Conservation (phyloP, 176 grass and related monocot genomes). For the Phoenix roebelenii region DNA sequence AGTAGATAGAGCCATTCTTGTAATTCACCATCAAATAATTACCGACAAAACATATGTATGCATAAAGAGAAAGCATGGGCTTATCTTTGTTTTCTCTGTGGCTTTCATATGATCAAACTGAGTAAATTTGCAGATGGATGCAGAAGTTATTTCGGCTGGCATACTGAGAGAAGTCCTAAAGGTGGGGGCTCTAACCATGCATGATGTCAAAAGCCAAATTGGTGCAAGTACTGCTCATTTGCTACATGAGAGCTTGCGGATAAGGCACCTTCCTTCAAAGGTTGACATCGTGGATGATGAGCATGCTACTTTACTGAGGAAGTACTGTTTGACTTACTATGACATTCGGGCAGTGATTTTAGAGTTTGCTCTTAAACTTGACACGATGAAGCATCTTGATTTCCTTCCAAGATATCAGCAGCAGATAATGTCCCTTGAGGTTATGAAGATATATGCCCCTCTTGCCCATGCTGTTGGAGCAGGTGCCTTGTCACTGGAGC, state of each 20-base stretch:
- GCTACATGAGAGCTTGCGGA: conserved; percentile 68
- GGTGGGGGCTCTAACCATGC: conserved; percentile 54
- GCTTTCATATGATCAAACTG: conserved; percentile 10
- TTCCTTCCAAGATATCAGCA: conserved; percentile 65
- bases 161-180: conserved; percentile 78
- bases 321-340: conserved; percentile 75
- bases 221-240: conserved; percentile 49
- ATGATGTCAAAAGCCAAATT: conserved; percentile 61
- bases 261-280: conserved; percentile 66
- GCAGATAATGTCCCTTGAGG: conserved; percentile 67
- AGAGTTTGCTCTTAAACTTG: conserved; percentile 67
- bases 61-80: too few relatives aligned
- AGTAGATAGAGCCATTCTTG: too few relatives aligned
- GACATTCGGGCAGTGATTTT: conserved; percentile 84
- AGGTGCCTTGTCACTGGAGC: conserved; percentile 59
- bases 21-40: too few relatives aligned
- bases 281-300: conserved; percentile 69
- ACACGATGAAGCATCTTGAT: conserved; percentile 70
- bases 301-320: conserved; percentile 51
- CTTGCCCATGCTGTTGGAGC: conserved; percentile 83
- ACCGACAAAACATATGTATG: too few relatives aligned
- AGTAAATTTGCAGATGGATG: conserved; percentile 64
- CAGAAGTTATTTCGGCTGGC: conserved; percentile 87
- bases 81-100: too few relatives aligned
- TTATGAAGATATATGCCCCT: conserved; percentile 87